Percentiles rank a stretch among this genome's conserved stretches.
Evolutionary conservation across 2,329 filamentous ascomycete species (phyloP).

Genomic region (Ambrosiella xylebori): DNA sequence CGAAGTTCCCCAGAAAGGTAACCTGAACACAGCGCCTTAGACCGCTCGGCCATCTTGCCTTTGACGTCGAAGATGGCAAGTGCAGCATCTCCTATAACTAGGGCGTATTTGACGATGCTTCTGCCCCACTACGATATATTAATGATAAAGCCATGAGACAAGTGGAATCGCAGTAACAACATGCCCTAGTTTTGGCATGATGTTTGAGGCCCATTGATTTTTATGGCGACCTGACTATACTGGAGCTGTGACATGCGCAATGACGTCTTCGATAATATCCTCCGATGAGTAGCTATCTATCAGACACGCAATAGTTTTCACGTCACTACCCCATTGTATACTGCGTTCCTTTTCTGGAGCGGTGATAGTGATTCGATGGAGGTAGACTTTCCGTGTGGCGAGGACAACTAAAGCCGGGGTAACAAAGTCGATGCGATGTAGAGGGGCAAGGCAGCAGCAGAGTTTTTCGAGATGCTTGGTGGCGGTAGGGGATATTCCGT

Average conservation of each 20-base stretch:
- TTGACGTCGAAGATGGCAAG: not conserved
- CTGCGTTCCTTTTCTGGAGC: conserved; percentile 60
- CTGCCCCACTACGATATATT: no score
- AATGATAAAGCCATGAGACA: no score
- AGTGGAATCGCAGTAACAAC: no score
- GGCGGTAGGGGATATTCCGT: conserved; percentile 60
- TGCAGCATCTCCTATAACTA: no score
- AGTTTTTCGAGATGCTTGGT: conserved; percentile 62
- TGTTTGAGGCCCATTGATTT: conserved; percentile 5
- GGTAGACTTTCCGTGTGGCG: conserved; percentile 72
- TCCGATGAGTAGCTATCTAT: conserved; percentile 45
- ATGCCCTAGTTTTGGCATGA: not conserved
- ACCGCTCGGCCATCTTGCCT: conserved; percentile 12
- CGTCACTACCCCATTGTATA: conserved; percentile 79
- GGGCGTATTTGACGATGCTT: no score
- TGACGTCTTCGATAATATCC: conserved; percentile 47
- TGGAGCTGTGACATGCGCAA: conserved; percentile 39
- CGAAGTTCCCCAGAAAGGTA: conserved; percentile 1
- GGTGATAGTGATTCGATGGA: conserved; percentile 63
- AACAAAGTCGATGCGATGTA: conserved; percentile 66
- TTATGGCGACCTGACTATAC: not conserved
- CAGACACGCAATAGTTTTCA: conserved; percentile 48
- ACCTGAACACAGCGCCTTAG: conserved; percentile 11
- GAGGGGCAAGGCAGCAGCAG: conserved; percentile 54
- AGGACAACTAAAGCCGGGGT: conserved; percentile 71